Conservation (phyloP, 805 yeast species). For the Metschnikowia lunata region DNA sequence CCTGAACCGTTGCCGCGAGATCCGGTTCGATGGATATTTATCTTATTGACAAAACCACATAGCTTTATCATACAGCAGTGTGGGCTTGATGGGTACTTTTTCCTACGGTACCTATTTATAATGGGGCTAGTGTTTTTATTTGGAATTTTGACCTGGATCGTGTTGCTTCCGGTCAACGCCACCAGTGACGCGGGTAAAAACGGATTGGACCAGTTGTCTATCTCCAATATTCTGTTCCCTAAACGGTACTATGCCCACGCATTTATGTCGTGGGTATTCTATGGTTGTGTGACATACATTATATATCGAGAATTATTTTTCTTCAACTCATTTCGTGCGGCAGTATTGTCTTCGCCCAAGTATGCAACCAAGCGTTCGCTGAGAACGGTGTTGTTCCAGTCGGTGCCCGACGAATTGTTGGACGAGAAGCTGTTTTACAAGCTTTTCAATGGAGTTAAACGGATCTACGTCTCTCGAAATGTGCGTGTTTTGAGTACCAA, state of each 20-base stretch:
- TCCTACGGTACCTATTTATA: conserved; percentile 68
- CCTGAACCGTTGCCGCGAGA: conserved; percentile 76
- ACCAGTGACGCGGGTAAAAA: conserved; percentile 53
- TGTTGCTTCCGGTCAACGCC: conserved; percentile 82
- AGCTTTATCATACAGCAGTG: conserved; percentile 77
- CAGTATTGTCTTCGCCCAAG: conserved; percentile 74
- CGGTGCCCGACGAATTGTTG: conserved; percentile 71
- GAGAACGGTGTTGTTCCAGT: conserved; percentile 78
- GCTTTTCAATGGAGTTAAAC: conserved; percentile 76
- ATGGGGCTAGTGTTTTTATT: conserved; percentile 44
- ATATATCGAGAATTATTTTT: conserved; percentile 80
- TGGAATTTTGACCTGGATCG: conserved; percentile 53
- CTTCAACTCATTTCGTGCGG: conserved; percentile 71
- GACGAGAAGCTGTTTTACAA: conserved; percentile 69
- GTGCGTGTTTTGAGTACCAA: conserved; percentile 48
- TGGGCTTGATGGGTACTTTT: conserved; percentile 93
- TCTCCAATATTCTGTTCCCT: conserved; percentile 61
- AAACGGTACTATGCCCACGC: conserved; percentile 83
- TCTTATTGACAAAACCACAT: conserved; percentile 62
- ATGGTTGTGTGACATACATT: conserved; percentile 62
- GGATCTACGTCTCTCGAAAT: conserved; percentile 77
- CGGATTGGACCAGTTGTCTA: conserved; percentile 76
- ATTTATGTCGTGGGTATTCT: conserved; percentile 73
- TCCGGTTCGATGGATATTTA: conserved; percentile 63
- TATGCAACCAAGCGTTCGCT: conserved; percentile 72